Conservation (phyloP, 345 rosid genomes). For the Diplotaxis tenuifolia region DNA sequence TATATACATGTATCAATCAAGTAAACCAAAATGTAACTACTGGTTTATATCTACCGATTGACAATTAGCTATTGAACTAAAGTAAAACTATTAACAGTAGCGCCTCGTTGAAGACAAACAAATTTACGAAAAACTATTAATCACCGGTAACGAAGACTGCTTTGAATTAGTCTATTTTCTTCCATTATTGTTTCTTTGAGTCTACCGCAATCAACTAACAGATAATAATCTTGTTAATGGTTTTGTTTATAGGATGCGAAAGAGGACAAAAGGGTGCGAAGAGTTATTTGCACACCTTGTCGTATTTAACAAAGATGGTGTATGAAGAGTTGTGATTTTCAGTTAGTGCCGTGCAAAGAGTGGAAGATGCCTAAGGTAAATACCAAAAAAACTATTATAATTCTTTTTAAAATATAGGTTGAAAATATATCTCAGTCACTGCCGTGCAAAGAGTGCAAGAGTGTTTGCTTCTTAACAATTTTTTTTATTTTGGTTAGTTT, state of each 20-base stretch:
- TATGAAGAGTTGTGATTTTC: not conserved
- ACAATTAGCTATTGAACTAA: too few relatives aligned
- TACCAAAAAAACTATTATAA: not conserved
- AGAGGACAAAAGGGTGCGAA: constrained; percentile 31
- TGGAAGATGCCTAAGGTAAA: not conserved
- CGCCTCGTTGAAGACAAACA: too few relatives aligned
- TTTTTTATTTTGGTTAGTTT: too few relatives aligned
- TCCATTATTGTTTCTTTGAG: not conserved
- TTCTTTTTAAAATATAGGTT: not conserved
- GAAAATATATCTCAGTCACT: not conserved
- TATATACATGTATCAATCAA: too few relatives aligned
- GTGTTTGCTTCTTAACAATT: not conserved
- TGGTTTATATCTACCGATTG: too few relatives aligned
- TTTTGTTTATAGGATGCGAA: constrained; percentile 19
- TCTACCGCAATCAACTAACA: constrained; percentile 12
- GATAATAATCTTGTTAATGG: too few relatives aligned
- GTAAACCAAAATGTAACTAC: too few relatives aligned
- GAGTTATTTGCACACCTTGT: not conserved
- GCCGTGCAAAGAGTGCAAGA: not conserved
- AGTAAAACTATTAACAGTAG: too few relatives aligned
- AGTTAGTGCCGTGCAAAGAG: not conserved
- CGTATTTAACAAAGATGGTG: not conserved
- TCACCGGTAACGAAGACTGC: too few relatives aligned
- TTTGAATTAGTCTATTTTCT: too few relatives aligned
- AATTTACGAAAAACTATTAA: too few relatives aligned